Evolutionary conservation across 2,329 filamentous ascomycete species (phyloP).

Genomic region (Fusarium circinatum): DNA sequence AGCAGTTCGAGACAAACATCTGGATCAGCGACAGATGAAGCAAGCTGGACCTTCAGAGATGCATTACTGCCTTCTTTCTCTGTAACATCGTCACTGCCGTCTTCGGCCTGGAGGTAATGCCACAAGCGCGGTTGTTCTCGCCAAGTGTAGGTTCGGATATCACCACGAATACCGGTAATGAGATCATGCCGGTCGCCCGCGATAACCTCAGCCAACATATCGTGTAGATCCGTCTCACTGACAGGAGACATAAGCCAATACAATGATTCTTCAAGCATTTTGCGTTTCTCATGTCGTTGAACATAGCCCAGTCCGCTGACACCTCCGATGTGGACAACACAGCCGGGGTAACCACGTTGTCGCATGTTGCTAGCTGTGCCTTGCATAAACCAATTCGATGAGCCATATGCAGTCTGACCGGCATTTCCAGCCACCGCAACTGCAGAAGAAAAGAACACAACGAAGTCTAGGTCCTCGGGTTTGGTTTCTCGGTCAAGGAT

Average conservation of each 20-base stretch:
- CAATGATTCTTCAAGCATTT: neutral
- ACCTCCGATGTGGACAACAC: neutral
- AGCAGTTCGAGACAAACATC: neutral
- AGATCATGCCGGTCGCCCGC: neutral
- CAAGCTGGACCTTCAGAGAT: neutral
- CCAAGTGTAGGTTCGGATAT: neutral
- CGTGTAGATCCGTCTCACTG: neutral
- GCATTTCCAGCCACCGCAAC: neutral
- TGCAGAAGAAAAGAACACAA: neutral
- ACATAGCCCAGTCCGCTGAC: neutral
- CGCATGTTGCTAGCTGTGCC: neutral
- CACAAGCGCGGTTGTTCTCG: neutral
- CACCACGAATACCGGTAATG: neutral
- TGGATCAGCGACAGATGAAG: neutral
- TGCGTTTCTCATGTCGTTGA: neutral
- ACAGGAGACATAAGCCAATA: neutral
- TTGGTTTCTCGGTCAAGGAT: neutral
- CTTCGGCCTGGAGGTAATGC: neutral
- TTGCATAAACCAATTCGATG: neutral
- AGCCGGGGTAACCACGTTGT: neutral
- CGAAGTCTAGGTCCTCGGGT: neutral
- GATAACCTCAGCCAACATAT: neutral
- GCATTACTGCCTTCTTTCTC: neutral
- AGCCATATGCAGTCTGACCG: neutral
- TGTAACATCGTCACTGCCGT: neutral